Evolutionary conservation across 1,139 yeast species (phyloP), one percentile per base, ranked within the genome.

Genomic region (Suhomyces ambrosiae): DNA sequence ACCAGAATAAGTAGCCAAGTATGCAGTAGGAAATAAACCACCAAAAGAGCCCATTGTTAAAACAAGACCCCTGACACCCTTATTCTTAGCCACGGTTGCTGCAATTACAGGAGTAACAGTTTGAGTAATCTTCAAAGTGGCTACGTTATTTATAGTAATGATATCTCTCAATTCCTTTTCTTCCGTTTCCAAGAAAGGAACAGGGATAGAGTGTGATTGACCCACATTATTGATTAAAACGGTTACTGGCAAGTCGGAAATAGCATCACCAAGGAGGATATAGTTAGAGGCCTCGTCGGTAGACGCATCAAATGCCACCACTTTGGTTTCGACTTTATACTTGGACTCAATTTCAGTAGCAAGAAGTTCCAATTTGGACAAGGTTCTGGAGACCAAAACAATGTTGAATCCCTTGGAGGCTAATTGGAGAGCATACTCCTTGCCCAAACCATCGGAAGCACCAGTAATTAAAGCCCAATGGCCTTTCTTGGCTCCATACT

Each of bases 1-100:
- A 11, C 98, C 99, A 12, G 97, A 86, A 68, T 92, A 92, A 6
- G 92, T 85, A 15, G 97, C 96, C 54, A 94, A 76, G 52, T 81
- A 75, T 15, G 98, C 97, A 12, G 96, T 85, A 38, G 98, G 98
- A 36, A 87, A 73, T 48, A 89, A 74, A 2, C 97, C 99, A 37
- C 96, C 96, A 58, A 92, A 92, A 2, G 97, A 90, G 25, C 98
- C 97, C 97, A 92, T 88, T 27, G 95, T 89, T 54, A 92, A 69
- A 44, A 94, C 78, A 54, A 92, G 76, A 27, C 96, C 96, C 45
- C 78, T 74, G 19, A 66, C 56, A 32, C 63, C 62, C 45, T 58
- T 49, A 46, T 68, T 58, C 28, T 63, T 47, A 19, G 54, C 50
- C 23, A 79, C 76, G 30, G 84, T 76, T n/a, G 70, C 61, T 34